Evolutionary conservation across 2,329 filamentous ascomycete genomes (phyloP), one percentile per base, ranked within the genome.

Genomic region (Helotiales sp.): DNA sequence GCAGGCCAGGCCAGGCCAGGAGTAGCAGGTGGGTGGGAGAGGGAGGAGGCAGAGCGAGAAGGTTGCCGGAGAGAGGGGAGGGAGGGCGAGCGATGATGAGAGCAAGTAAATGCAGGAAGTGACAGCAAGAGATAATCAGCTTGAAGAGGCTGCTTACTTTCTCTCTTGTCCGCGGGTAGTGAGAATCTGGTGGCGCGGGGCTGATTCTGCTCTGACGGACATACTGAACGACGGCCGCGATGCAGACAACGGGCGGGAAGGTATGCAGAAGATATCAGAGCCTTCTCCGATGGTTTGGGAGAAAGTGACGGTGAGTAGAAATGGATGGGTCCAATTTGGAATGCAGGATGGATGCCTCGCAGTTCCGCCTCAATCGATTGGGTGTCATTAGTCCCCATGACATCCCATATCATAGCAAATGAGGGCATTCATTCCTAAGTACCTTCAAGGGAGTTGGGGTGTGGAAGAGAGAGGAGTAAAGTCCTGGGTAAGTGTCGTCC

Each of bases 11-110:
- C 58, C 40, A 28, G 7, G 37, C 58, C 37, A 47, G 37, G 37
- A 47, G 43, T 15, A 61, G 58, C 43, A 61, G 58, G 58, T 61
- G 57, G 30, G 43, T 15, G 50, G 58, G 28, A 61, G 58, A 43
- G 49, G 57, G 30, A 30, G 11, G 30, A 30, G 57, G 58, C 28
- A 47, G 47, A 22, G 17, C 17, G 47, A 30, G 24, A 34, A 15
- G 40, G 26, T 28, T 28, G 30, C 24, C 13, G 40, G 40, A 32
- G 22, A 22, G 40, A 43, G 24, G 11, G 20, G 40, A 30, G 40
- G 2, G n/a, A n/a, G 43, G 50, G 58, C 10, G 28, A 22, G 40
- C 22, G 26, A 32, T 30, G 37, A n/a, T 28, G 34, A 60, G 34
- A n/a, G 57, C 37, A 24, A 45, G 37, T 20, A n/a, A 24, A 26